Percentiles rank a stretch among this genome's conserved stretches.
Conservation (phyloP, 139 green algal genomes). For the Deuterostichococcus epilithicus region DNA sequence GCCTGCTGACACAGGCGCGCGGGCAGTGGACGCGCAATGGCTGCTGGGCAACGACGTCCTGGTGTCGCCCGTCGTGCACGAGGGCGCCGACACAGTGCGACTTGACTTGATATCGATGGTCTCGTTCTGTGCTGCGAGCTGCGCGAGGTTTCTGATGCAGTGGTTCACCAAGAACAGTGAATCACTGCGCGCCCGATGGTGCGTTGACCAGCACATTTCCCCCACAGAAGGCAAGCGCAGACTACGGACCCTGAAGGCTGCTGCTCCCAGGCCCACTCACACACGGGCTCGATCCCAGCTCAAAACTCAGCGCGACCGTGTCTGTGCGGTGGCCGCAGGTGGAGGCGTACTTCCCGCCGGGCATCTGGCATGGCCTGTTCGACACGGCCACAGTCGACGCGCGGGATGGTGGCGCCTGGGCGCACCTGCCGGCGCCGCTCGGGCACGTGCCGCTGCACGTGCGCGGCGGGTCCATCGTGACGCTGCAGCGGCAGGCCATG, state of each 20-base stretch:
- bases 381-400: constrained; percentile 4
- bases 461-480: constrained; percentile 37
- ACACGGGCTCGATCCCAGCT: too few relatives aligned
- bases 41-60: constrained; percentile 60
- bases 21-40: constrained; percentile 43
- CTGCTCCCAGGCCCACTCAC: too few relatives aligned
- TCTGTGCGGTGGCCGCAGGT: too few relatives aligned
- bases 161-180: too few relatives aligned
- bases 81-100: constrained; percentile 2
- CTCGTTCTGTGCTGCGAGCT: too few relatives aligned
- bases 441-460: constrained; percentile 40
- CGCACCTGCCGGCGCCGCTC: constrained; percentile 27
- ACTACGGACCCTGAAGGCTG: too few relatives aligned
- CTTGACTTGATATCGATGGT: too few relatives aligned
- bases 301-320: too few relatives aligned
- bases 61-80: constrained; percentile 59
- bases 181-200: too few relatives aligned
- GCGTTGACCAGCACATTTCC: too few relatives aligned
- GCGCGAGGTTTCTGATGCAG: too few relatives aligned
- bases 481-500: constrained; percentile 32
- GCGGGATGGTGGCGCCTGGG: background rate
- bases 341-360: constrained; percentile 56
- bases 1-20: constrained; percentile 24
- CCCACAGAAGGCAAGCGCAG: too few relatives aligned
- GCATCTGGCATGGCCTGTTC: constrained; percentile 47